A percentile compares a stretch with the other conserved stretches of the same genome.
phyloP scores from a whole-genome alignment of 768 basidiomycete species.

The Russula virescens region DNA sequence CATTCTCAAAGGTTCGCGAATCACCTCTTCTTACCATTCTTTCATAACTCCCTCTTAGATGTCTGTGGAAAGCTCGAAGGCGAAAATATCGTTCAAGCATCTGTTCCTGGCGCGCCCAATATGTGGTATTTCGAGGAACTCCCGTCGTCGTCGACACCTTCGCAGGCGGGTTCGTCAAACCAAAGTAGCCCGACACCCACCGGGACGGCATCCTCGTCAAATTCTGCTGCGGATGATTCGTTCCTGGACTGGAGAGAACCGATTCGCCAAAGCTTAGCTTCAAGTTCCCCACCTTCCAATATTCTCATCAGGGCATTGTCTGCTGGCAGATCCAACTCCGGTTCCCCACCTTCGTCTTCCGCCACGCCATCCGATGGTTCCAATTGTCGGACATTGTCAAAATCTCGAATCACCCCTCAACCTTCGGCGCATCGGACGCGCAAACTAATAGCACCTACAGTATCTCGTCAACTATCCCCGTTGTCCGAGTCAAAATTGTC shows the following conservation, averaged over 20 bases:
- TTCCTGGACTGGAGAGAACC: conserved; percentile 2
- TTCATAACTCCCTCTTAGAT: background rate
- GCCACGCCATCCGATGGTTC: background rate
- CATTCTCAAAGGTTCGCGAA: conserved; percentile 4
- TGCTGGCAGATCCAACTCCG: background rate
- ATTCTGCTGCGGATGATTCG: background rate
- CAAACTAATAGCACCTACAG: background rate
- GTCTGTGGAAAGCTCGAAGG: conserved; percentile 4
- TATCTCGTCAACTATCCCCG: background rate
- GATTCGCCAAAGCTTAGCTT: background rate
- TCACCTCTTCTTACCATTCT: no score
- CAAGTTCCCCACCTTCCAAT: background rate
- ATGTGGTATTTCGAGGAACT: background rate
- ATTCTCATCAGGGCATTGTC: background rate
- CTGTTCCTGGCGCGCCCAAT: background rate
- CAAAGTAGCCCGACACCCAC: background rate
- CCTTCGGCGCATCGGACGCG: background rate
- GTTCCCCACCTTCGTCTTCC: background rate
- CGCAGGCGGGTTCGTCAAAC: background rate
- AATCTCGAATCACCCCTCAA: background rate
- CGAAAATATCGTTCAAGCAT: background rate
- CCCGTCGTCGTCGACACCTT: background rate
- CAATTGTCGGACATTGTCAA: background rate
- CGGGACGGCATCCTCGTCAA: background rate
- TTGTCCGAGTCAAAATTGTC: no score